phyloP scores from a whole-genome alignment of 768 basidiomycete species.

The Termitomyces sp. region DNA sequence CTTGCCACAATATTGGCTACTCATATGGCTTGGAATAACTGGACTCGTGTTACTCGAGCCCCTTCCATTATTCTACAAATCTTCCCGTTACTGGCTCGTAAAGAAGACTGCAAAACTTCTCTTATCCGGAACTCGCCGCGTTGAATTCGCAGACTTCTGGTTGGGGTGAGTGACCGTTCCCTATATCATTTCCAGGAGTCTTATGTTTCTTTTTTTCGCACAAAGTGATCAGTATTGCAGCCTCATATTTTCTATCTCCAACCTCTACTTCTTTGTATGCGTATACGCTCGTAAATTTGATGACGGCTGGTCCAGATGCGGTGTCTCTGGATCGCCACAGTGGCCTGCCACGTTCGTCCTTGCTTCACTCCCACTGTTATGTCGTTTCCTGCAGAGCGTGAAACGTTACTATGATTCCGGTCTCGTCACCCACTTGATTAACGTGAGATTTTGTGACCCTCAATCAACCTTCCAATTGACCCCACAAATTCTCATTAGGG shows the following conservation, averaged over 20 bases:
- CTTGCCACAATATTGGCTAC: conserved; percentile 70
- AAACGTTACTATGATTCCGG: conserved; percentile 82
- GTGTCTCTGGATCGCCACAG: conserved; percentile 28
- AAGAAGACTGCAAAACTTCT: conserved; percentile 57
- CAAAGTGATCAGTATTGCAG: conserved; percentile 78
- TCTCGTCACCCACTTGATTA: conserved; percentile 75
- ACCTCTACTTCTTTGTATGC: conserved; percentile 71
- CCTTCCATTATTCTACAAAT: conserved; percentile 53
- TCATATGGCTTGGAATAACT: conserved; percentile 72
- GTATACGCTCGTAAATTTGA: conserved; percentile 56
- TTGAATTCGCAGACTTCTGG: conserved; percentile 93
- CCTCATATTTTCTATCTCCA: conserved; percentile 66
- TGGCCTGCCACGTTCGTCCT: conserved; percentile 65
- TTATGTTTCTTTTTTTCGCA: background rate
- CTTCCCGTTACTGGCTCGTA: conserved; percentile 80
- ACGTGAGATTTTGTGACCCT: conserved; percentile 41
- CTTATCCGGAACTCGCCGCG: conserved; percentile 60
- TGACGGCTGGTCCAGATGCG: conserved; percentile 42
- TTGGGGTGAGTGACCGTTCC: conserved; percentile 52
- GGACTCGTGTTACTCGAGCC: conserved; percentile 67
- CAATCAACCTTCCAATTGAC: background rate
- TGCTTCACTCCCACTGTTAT: conserved; percentile 59
- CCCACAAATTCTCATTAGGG: background rate
- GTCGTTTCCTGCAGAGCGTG: conserved; percentile 81
- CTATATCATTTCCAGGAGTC: background rate